phyloP scores from a whole-genome alignment of 2,329 filamentous ascomycete species.

The Botryotinia calthae region DNA sequence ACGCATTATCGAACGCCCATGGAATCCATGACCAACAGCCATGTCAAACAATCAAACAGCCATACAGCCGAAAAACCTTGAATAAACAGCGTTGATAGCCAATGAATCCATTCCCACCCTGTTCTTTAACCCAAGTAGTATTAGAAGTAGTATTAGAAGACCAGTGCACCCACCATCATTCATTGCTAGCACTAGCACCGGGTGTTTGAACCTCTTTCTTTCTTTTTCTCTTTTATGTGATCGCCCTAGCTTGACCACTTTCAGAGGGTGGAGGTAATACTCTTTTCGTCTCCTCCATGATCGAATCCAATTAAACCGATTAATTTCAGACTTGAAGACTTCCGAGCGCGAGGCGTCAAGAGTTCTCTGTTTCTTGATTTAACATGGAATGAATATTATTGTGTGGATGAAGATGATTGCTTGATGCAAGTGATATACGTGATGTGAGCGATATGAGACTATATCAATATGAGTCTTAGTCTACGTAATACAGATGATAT shows the following conservation, averaged over 20 bases:
- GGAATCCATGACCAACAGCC: slow-evolving; percentile 24
- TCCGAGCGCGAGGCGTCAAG: not conserved
- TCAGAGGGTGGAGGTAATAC: slow-evolving; percentile 2
- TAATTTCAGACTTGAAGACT: not conserved
- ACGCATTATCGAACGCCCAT: slow-evolving; percentile 15
- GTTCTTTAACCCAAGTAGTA: not conserved
- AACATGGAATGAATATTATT: not conserved
- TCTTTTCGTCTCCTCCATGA: slow-evolving; percentile 2
- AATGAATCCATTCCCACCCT: slow-evolving; percentile 15
- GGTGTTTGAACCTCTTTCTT: slow-evolving; percentile 3
- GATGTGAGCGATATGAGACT: not conserved
- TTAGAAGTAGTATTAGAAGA: slow-evolving; percentile 2
- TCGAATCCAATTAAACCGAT: not conserved
- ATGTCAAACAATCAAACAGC: not conserved
- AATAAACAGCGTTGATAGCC: not conserved
- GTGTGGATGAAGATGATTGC: not conserved
- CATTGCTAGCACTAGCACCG: slow-evolving; percentile 2
- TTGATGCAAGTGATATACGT: not conserved
- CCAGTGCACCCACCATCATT: slow-evolving; percentile 1
- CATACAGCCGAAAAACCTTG: slow-evolving; percentile 11
- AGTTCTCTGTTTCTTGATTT: not conserved
- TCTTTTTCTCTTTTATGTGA: not conserved
- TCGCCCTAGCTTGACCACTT: not conserved
- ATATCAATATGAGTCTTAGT: not conserved
- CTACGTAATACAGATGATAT: not conserved